Conservation (phyloP, 108 stramenopile species). For the Fistulifera pelliculosa region DNA sequence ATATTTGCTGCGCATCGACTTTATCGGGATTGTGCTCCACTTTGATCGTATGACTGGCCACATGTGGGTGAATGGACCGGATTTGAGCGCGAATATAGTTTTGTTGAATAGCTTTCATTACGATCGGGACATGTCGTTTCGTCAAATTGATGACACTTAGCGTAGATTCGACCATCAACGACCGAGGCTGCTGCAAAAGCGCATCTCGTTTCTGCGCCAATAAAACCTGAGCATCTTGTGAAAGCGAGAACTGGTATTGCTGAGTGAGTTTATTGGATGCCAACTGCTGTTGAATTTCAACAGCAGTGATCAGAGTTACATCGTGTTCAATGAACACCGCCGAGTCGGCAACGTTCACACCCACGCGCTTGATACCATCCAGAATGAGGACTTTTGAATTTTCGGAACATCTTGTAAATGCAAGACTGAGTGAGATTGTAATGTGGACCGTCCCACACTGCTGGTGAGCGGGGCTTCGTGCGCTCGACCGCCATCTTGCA, state of each 20-base stretch:
- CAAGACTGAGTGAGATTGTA: constrained; percentile 12
- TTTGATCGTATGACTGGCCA: constrained; percentile 49
- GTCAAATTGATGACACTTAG: constrained; percentile 31
- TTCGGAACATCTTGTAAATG: constrained; percentile 9
- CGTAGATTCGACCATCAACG: constrained; percentile 61
- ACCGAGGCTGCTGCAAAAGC: constrained; percentile 16
- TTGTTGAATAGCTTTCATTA: constrained; percentile 37
- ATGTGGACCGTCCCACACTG: constrained; percentile 19
- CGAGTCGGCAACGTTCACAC: constrained; percentile 38
- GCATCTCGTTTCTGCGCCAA: constrained; percentile 4
- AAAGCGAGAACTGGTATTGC: constrained; percentile 1
- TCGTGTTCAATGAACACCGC: constrained; percentile 52
- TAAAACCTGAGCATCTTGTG: constrained; percentile 6
- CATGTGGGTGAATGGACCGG: constrained; percentile 48
- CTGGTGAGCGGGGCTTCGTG: background rate
- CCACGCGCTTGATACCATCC: constrained; percentile 28
- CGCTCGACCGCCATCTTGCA: constrained; percentile 39
- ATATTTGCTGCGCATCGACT: constrained; percentile 26
- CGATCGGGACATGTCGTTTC: constrained; percentile 7
- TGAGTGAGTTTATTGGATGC: background rate
- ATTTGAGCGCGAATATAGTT: constrained; percentile 48
- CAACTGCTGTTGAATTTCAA: constrained; percentile 5
- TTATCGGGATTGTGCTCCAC: constrained; percentile 64
- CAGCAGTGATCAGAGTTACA: constrained; percentile 22
- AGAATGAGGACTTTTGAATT: constrained; percentile 27